Base-by-base conservation (phyloP, 2,329 filamentous ascomycete genomes). In the Alternaria ventricosa region DNA sequence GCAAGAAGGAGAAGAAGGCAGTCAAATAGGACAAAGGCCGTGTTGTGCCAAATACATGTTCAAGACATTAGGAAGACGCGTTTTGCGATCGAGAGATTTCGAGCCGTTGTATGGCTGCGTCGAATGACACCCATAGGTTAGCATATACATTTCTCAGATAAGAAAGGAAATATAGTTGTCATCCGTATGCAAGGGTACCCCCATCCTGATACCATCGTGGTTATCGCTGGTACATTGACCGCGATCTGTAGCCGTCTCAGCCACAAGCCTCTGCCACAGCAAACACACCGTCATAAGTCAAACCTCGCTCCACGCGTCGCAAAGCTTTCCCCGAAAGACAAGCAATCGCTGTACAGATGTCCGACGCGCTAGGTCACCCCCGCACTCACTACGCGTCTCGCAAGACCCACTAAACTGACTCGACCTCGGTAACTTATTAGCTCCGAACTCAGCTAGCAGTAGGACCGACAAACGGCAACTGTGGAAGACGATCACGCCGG, bases 1-100 rank as follows among this genome's bases (percentile, higher is more conserved):
- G 68, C 22, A 79, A 75, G 63, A 72, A 73, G 61, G 56, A 54
- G 8, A 68, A 71, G 50, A 65, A 71, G 51, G 57, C 43, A 23
- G 25, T 23, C 15, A 18, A 27, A 43, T 63, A 65, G 10, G 60
- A 33, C 23, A 9, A 28, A n/a, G 43, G 43, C 6, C 22, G 44
- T 15, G 28, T 22, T 11, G 20, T 41, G 22, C 11, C 23, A 27
- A 20, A 15, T 41, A 11, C 10, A 12, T 20, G 27, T 43, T 12
- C 30, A 47, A 13, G 9, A 44, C 6, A 25, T 25, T 4, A 6
- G 13, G 13, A 50, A 36, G 10, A 45, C 20, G 49, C 20, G 22
- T n/a, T n/a, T 28, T 41, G 1, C 30, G 49, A 7, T 23, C 36
- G 4, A 15, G n/a, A 25, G 5, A 53, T n/a, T 33, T n/a, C 23